These are phyloP conservation scores for Ascochyta lentis DNA, from an alignment of 2,329 filamentous ascomycete genomes.

Conservation along the genomic window DNA sequence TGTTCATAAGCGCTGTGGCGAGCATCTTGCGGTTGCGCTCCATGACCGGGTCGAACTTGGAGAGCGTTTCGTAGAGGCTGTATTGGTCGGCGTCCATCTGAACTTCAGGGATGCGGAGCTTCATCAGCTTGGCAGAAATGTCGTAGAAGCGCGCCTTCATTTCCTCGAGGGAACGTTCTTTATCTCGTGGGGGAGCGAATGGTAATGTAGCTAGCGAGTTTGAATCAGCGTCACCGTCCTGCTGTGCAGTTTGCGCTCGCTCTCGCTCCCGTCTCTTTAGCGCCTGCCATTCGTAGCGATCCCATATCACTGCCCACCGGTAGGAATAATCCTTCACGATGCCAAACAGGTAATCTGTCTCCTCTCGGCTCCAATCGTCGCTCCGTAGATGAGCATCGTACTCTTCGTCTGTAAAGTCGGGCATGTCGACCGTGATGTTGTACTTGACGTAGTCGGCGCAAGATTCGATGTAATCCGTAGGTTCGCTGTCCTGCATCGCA, in stretches of 20 bases:
- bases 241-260: constrained; percentile 23
- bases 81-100: constrained; percentile 86
- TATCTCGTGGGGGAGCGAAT: constrained; percentile 52
- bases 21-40: constrained; percentile 85
- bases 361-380: constrained; percentile 85
- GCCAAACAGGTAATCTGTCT: constrained; percentile 89
- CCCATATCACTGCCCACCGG: constrained; percentile 89
- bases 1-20: constrained; percentile 77
- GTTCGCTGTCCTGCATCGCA: constrained; percentile 46
- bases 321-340: constrained; percentile 80
- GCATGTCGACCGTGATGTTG: constrained; percentile 80
- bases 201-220: constrained; percentile 42
- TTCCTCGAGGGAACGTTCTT: constrained; percentile 79
- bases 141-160: constrained; percentile 91
- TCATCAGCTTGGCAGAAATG: constrained; percentile 66
- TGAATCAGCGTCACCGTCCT: constrained; percentile 24
- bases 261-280: constrained; percentile 33
- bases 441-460: constrained; percentile 78
- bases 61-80: constrained; percentile 81
- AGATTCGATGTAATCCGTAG: constrained; percentile 50
- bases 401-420: constrained; percentile 84
- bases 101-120: constrained; percentile 48
- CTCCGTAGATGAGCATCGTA: constrained; percentile 78
- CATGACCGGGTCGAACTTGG: constrained; percentile 80
- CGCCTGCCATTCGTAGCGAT: constrained; percentile 81